These are phyloP conservation scores for Fusarium napiforme DNA, from an alignment of 2,329 filamentous ascomycete genomes.

Conservation along the genomic window DNA sequence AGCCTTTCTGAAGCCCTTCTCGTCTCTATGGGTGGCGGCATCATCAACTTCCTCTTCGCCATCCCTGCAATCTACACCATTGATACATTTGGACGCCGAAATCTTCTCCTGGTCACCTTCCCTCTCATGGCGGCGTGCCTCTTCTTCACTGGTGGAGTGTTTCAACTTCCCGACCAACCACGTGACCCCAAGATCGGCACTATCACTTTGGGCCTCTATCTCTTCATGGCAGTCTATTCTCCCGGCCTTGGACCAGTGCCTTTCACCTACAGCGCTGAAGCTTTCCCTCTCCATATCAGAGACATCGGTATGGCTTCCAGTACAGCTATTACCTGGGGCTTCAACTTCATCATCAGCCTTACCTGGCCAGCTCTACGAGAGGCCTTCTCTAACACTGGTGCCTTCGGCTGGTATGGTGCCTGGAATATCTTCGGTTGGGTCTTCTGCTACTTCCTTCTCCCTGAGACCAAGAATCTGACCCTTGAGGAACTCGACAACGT, in stretches of 20 bases:
- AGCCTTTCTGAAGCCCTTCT: conserved; percentile 57
- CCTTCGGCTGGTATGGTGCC: conserved; percentile 53
- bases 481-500: conserved; percentile 51
- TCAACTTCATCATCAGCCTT: conserved; percentile 53
- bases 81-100: conserved; percentile 67
- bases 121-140: conserved; percentile 67
- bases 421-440: conserved; percentile 52
- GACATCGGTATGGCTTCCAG: conserved; percentile 65
- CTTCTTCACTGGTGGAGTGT: conserved; percentile 63
- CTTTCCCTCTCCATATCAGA: conserved; percentile 66
- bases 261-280: conserved; percentile 69
- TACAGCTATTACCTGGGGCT: conserved; percentile 55
- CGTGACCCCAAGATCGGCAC: conserved; percentile 44
- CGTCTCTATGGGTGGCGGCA: conserved; percentile 66
- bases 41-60: conserved; percentile 68
- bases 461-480: conserved; percentile 51
- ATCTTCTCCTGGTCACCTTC: conserved; percentile 66
- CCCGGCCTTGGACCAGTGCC: conserved; percentile 68
- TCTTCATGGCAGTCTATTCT: conserved; percentile 55
- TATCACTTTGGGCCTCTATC: conserved; percentile 53
- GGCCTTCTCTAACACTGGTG: conserved; percentile 47
- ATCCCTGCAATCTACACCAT: conserved; percentile 69
- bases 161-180: conserved; percentile 50
- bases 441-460: conserved; percentile 49
- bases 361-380: conserved; percentile 46